These are phyloP conservation scores for Gleditsia sinensis DNA, from an alignment of 306 rosid genomes.

Conservation along the genomic window DNA sequence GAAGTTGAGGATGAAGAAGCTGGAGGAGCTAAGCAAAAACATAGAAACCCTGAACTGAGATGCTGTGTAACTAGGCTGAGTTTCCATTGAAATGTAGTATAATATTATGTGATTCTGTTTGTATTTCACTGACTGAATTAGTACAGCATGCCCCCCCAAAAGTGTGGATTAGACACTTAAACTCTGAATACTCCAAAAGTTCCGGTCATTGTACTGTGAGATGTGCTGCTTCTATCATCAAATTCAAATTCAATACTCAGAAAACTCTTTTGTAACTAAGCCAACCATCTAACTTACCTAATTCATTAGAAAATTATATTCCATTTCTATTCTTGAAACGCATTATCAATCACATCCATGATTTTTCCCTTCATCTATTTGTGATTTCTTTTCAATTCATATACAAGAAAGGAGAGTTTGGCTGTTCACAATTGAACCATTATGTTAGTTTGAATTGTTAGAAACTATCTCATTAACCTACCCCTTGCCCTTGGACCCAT, in stretches of 20 bases:
- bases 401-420: background rate
- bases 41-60: constrained; percentile 63
- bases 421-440: background rate
- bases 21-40: constrained; percentile 94
- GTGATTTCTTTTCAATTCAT: background rate
- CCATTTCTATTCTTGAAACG: background rate
- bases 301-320: background rate
- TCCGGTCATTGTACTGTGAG: constrained; percentile 24
- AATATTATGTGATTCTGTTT: constrained; percentile 39
- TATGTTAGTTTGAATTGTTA: too few relatives aligned
- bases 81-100: constrained; percentile 27
- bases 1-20: constrained; percentile 94
- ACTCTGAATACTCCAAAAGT: constrained; percentile 20
- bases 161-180: constrained; percentile 26
- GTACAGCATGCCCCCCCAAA: constrained; percentile 6
- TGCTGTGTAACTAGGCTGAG: constrained; percentile 47
- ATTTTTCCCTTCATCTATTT: background rate
- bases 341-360: background rate
- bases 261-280: constrained; percentile 15
- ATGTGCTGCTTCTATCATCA: constrained; percentile 32
- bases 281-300: constrained; percentile 23
- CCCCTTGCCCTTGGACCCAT: too few relatives aligned
- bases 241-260: constrained; percentile 13
- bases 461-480: too few relatives aligned
- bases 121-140: constrained; percentile 40